phyloP scores from a whole-genome alignment of 441 rosid genomes.

The Monsonia emarginata region DNA sequence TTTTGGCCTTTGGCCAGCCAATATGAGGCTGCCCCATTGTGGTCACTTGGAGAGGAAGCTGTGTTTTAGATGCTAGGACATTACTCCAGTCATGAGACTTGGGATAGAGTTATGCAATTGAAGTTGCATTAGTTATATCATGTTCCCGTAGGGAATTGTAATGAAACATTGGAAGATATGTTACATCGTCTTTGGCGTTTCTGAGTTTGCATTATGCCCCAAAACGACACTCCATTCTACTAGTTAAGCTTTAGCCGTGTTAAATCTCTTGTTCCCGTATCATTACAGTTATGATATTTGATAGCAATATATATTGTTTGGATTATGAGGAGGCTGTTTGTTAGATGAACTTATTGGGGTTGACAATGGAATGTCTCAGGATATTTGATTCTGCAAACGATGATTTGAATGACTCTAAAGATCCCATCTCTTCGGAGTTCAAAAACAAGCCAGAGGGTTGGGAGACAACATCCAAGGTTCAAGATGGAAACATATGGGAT shows the following conservation, averaged over 20 bases:
- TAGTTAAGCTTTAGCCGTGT: too few relatives aligned
- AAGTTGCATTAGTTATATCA: not conserved
- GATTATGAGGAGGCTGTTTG: not conserved
- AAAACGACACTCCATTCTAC: too few relatives aligned
- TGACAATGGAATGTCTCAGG: conserved; percentile 28
- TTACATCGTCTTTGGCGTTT: too few relatives aligned
- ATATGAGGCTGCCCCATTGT: too few relatives aligned
- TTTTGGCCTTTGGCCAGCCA: too few relatives aligned
- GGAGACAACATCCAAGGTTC: conserved; percentile 72
- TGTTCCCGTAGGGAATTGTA: not conserved
- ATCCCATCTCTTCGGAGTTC: conserved; percentile 48
- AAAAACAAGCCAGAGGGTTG: conserved; percentile 91
- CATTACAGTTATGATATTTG: not conserved
- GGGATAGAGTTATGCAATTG: not conserved
- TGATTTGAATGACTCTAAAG: conserved; percentile 47
- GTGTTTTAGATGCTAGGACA: not conserved
- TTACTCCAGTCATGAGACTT: not conserved
- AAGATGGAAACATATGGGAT: conserved; percentile 82
- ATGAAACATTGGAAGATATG: not conserved
- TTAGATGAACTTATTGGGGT: not conserved
- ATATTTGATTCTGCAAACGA: conserved; percentile 52
- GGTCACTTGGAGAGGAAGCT: not conserved
- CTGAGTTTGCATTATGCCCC: too few relatives aligned
- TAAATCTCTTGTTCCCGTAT: not conserved
- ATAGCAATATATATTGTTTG: not conserved